These are phyloP conservation scores for Polygonum aviculare DNA, from an alignment of 148 eudicot species.

Conservation along the genomic window DNA sequence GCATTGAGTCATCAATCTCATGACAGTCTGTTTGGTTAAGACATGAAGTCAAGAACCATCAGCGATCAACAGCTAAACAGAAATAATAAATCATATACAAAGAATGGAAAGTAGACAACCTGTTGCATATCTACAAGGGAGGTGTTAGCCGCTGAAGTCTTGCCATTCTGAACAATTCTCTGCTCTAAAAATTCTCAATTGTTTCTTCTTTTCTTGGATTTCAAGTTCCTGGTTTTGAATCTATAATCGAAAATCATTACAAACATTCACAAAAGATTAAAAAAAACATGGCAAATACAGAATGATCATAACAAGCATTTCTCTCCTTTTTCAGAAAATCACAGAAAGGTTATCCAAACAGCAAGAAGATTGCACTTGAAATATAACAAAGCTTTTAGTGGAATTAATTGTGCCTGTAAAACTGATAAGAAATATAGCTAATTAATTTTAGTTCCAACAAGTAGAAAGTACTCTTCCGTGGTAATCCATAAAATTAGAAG, in stretches of 20 bases:
- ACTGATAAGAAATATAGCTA: neutral
- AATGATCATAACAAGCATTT: no score
- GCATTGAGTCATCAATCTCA: slow-evolving; percentile 75
- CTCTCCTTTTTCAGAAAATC: no score
- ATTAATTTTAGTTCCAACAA: neutral
- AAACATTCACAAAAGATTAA: no score
- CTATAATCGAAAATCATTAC: slow-evolving; percentile 24
- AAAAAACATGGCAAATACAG: no score
- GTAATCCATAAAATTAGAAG: neutral
- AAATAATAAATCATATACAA: neutral
- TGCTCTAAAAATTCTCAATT: slow-evolving; percentile 80
- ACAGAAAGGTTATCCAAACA: neutral
- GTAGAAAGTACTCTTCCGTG: neutral
- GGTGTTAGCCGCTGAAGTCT: slow-evolving; percentile 74
- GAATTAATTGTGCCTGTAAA: neutral
- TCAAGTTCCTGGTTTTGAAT: slow-evolving; percentile 78
- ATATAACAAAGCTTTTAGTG: neutral
- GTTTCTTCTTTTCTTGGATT: slow-evolving; percentile 75
- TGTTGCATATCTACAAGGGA: slow-evolving; percentile 90
- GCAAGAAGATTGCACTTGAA: neutral
- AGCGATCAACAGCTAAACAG: neutral
- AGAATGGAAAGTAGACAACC: slow-evolving; percentile 28
- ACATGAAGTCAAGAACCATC: neutral
- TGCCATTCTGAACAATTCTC: slow-evolving; percentile 69
- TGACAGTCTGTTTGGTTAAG: slow-evolving; percentile 48